Evolutionary conservation across 768 basidiomycete species (phyloP).

Genomic region (Tylopilus rubrobrunneus): DNA sequence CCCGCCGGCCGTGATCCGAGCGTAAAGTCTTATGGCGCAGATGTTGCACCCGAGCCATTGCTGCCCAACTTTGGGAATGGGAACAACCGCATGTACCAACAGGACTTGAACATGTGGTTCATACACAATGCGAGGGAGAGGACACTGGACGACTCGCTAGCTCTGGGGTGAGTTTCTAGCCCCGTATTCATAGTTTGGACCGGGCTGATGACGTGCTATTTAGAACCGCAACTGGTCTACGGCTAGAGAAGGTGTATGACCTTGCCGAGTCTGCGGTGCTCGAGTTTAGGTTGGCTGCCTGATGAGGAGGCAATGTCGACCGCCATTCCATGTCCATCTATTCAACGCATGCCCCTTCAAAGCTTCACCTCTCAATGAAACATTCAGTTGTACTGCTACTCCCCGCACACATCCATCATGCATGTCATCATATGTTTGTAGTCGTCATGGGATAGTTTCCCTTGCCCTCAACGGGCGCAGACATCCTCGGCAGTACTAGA

Average conservation of each 20-base stretch:
- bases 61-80: slow-evolving; percentile 47
- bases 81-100: slow-evolving; percentile 36
- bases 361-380: too few species aligned
- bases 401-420: too few species aligned
- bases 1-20: slow-evolving; percentile 8
- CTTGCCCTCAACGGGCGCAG: too few species aligned
- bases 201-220: background rate
- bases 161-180: slow-evolving; percentile 25
- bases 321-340: background rate
- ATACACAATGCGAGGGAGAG: slow-evolving; percentile 42
- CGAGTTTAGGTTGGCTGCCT: slow-evolving; percentile 19
- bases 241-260: slow-evolving; percentile 25
- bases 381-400: too few species aligned
- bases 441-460: too few species aligned
- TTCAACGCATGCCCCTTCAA: background rate
- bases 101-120: slow-evolving; percentile 46
- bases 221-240: slow-evolving; percentile 19
- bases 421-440: too few species aligned
- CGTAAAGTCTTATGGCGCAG: slow-evolving; percentile 11
- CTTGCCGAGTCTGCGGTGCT: slow-evolving; percentile 25
- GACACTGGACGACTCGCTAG: slow-evolving; percentile 37
- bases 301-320: background rate
- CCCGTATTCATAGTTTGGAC: background rate
- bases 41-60: slow-evolving; percentile 41
- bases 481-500: too few species aligned